Percentiles rank a stretch among this genome's conserved stretches.
phyloP scores from a whole-genome alignment of 768 basidiomycete genomes.

The Boletus bicolor region DNA sequence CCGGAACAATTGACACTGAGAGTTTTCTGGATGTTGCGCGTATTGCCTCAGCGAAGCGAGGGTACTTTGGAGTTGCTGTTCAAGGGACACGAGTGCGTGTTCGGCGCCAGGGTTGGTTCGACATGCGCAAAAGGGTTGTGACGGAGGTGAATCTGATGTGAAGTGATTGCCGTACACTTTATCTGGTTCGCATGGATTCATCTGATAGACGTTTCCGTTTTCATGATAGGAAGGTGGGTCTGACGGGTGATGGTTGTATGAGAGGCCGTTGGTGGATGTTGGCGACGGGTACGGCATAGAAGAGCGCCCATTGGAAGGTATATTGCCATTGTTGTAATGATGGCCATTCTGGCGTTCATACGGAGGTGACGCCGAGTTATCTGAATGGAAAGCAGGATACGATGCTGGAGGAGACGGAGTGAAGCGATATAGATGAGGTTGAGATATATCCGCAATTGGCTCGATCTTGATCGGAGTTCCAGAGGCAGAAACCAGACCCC shows the following conservation, averaged over 20 bases:
- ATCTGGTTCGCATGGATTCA: conserved; percentile 34
- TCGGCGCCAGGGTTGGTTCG: conserved; percentile 58
- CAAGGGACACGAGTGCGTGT: conserved; percentile 57
- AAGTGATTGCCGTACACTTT: conserved; percentile 34
- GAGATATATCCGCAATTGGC: conserved; percentile 45
- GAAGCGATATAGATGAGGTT: conserved; percentile 63
- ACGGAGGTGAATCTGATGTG: conserved; percentile 29
- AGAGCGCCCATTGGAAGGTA: conserved; percentile 26
- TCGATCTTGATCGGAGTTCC: conserved; percentile 71
- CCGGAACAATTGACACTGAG: conserved; percentile 54
- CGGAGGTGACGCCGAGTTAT: conserved; percentile 36
- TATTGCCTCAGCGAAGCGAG: conserved; percentile 58
- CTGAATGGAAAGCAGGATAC: conserved; percentile 51
- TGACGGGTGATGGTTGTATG: conserved; percentile 33
- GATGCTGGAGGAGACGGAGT: conserved; percentile 58
- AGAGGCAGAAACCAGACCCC: conserved; percentile 41
- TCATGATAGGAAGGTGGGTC: conserved; percentile 34
- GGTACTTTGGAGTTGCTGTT: conserved; percentile 60
- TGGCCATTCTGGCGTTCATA: conserved; percentile 35
- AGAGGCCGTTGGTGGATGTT: conserved; percentile 33
- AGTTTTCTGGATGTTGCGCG: conserved; percentile 51
- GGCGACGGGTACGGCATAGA: conserved; percentile 35
- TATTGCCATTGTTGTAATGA: conserved; percentile 31
- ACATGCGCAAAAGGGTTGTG: conserved; percentile 55
- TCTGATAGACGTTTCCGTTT: conserved; percentile 36